Evolutionary conservation across 805 yeast species (phyloP), one percentile per base, ranked within the genome.

Genomic region (Yamadazyma kitorensis): DNA sequence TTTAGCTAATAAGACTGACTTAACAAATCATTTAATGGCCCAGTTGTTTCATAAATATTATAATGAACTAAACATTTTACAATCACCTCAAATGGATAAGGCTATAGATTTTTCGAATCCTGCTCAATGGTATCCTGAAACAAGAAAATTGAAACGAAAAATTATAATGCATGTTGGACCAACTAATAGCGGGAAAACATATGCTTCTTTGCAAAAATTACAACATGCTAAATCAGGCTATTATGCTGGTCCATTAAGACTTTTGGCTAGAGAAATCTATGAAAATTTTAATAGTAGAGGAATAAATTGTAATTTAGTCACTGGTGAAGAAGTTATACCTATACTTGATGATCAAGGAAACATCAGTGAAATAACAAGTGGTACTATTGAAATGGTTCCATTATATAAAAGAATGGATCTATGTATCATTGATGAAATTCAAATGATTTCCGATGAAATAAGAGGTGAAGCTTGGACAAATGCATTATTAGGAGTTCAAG

Each of bases 141-240:
- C 98, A 0, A 68, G 98, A 24, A 75, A 78, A 43, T 67, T 87
- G 64, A 80, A 78, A 43, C 68, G 99, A 24, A 80, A 82, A 32
- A 70, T 93, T 31, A 72, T 83, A n/a, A 75, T 93, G 79, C 99
- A 93, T 55, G 86, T 93, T 8, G 99, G 99, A 0, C 98, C 99
- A 1, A 93, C 99, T 0, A 93, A 93, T 55, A 81, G 93, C 45
- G 99, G 99, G 9, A 93, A 93, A 51, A 93, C 98, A 0, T 85
- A 86, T 52, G 73, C 76, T 30, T 95, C 98, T 0, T 61, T 93
- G 29, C 70, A 82, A 48, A 70, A 78, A 36, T 67, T 93, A 31
- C 79, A 79, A 46, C 49, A 57, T 14, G 78, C 87, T 11, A 68
- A 77, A 20, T 71, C 79, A 13, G 98, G 98, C 0, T 85, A 83